These are phyloP conservation scores for Xerocomellus chrysenteron DNA, from an alignment of 768 basidiomycete species.

Conservation along the genomic window DNA sequence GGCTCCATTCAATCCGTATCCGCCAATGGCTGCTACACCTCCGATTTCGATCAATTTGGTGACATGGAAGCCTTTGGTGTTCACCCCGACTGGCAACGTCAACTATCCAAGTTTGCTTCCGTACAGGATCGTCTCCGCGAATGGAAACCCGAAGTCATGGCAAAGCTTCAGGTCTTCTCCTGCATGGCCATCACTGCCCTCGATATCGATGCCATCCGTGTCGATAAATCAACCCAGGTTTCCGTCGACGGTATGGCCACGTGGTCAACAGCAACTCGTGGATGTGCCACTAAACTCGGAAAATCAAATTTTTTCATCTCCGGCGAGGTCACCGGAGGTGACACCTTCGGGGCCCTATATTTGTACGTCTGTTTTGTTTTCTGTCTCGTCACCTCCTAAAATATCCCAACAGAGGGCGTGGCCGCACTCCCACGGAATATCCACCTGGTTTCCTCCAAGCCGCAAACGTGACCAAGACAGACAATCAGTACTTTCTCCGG, in stretches of 20 bases:
- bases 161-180: constrained; percentile 72
- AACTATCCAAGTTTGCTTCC: constrained; percentile 92
- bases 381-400: not conserved
- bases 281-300: constrained; percentile 66
- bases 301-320: constrained; percentile 90
- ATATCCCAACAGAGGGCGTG: constrained; percentile 64
- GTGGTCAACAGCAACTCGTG: constrained; percentile 74
- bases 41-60: constrained; percentile 93
- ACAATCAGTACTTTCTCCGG: constrained; percentile 81
- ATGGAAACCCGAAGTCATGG: constrained; percentile 81
- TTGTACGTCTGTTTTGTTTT: constrained; percentile 46
- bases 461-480: constrained; percentile 57
- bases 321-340: constrained; percentile 93
- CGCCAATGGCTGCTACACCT: constrained; percentile 68
- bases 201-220: constrained; percentile 91
- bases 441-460: constrained; percentile 71
- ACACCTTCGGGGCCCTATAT: constrained; percentile 86
- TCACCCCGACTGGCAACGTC: constrained; percentile 91
- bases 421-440: constrained; percentile 71
- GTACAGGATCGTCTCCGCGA: constrained; percentile 95
- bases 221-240: constrained; percentile 93
- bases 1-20: constrained; percentile 55
- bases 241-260: constrained; percentile 75
- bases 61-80: constrained; percentile 99
- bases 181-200: constrained; percentile 87